Percentiles rank a stretch among this genome's conserved stretches.
phyloP scores from a whole-genome alignment of 2,329 filamentous ascomycete genomes.

The Penicillium freii region DNA sequence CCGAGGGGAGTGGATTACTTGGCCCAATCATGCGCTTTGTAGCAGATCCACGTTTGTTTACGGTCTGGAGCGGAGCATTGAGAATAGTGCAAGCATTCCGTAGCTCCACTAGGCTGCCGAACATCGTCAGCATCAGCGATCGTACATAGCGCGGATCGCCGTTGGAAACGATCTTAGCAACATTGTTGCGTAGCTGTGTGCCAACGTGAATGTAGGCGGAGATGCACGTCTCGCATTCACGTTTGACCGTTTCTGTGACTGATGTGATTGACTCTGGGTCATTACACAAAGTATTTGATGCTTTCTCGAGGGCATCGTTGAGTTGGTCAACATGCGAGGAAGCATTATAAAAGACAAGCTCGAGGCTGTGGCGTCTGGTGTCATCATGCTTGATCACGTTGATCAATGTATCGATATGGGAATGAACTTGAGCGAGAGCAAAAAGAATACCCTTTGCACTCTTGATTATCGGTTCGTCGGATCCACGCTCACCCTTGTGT shows the following conservation, averaged over 20 bases:
- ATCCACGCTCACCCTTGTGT: constrained; percentile 50
- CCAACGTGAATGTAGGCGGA: constrained; percentile 51
- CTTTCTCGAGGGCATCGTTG: constrained; percentile 53
- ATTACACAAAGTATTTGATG: constrained; percentile 50
- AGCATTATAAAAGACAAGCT: constrained; percentile 57
- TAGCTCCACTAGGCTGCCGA: constrained; percentile 58
- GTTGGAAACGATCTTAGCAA: constrained; percentile 53
- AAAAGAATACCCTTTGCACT: constrained; percentile 56
- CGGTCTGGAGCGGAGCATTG: constrained; percentile 40
- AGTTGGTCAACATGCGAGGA: constrained; percentile 57
- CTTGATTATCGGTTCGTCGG: constrained; percentile 53
- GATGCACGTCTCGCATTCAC: constrained; percentile 51
- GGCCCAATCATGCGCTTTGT: constrained; percentile 33
- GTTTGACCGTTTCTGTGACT: constrained; percentile 43
- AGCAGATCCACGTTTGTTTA: constrained; percentile 28
- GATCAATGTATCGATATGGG: constrained; percentile 47
- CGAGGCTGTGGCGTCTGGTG: constrained; percentile 51
- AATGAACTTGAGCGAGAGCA: constrained; percentile 53
- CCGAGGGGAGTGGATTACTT: constrained; percentile 26
- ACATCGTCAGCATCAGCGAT: constrained; percentile 58
- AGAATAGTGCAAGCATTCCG: constrained; percentile 58
- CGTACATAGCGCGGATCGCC: constrained; percentile 58
- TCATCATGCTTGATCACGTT: constrained; percentile 49
- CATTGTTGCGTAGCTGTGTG: constrained; percentile 49
- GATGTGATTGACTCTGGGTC: constrained; percentile 48